phyloP scores from a whole-genome alignment of 129 eudicot species.

The Arctium minus region DNA sequence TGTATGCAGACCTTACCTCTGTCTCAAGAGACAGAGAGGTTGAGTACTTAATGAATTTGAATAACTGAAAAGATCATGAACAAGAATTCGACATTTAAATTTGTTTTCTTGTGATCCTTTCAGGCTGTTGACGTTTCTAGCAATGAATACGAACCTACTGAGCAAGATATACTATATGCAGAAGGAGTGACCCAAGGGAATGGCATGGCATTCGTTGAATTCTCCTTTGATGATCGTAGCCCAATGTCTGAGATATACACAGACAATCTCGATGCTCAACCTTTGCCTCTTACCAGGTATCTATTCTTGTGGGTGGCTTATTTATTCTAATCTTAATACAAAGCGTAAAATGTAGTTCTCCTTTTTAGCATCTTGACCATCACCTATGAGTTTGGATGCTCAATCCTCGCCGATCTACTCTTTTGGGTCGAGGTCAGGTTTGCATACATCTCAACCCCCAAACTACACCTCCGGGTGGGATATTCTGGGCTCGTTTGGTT shows the following conservation, averaged over 20 bases:
- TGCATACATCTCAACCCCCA: neutral
- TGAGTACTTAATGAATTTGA: neutral
- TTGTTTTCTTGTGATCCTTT: neutral
- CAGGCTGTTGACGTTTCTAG: constrained; percentile 98
- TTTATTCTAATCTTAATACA: neutral
- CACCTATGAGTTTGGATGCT: neutral
- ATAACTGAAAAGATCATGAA: neutral
- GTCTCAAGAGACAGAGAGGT: too few species aligned
- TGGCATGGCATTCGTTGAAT: constrained; percentile 91
- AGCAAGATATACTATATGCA: constrained; percentile 78
- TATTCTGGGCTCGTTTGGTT: neutral
- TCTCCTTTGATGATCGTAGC: constrained; percentile 88
- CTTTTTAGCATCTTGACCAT: neutral
- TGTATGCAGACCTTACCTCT: too few species aligned
- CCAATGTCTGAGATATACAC: constrained; percentile 84
- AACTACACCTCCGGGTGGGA: neutral
- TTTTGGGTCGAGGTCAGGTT: neutral
- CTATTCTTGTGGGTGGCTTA: neutral
- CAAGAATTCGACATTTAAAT: neutral
- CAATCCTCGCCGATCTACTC: neutral
- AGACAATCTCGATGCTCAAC: constrained; percentile 63
- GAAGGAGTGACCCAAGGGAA: constrained; percentile 98
- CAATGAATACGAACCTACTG: constrained; percentile 93
- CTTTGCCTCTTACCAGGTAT: constrained; percentile 75
- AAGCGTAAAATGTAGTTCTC: neutral